These are phyloP conservation scores for Stephania cephalantha DNA, from an alignment of 164 flowering plant genomes.

Conservation along the genomic window DNA sequence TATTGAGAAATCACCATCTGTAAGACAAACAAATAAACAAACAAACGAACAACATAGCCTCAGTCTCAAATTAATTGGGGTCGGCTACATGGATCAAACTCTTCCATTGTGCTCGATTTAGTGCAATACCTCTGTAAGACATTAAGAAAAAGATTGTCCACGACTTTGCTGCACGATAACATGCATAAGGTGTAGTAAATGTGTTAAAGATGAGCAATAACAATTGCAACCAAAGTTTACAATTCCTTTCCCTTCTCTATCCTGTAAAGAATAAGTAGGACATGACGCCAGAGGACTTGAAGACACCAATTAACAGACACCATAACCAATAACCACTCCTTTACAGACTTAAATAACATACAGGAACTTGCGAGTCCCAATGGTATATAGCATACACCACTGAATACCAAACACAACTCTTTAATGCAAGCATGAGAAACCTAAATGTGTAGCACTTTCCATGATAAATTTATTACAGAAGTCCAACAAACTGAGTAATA, in stretches of 20 bases:
- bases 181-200: background rate
- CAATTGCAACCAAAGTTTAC: no score
- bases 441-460: background rate
- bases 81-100: no score
- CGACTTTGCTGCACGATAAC: background rate
- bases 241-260: background rate
- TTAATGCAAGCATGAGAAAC: background rate
- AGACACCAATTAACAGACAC: background rate
- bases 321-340: background rate
- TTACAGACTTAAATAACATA: background rate
- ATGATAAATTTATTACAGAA: no score
- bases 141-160: background rate
- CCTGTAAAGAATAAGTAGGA: background rate
- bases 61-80: no score
- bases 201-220: background rate
- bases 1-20: background rate
- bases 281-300: background rate
- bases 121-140: background rate
- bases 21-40: no score
- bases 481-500: no score
- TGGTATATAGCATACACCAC: background rate
- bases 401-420: background rate
- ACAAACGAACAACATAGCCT: no score
- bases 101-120: no score
- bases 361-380: background rate